Evolutionary conservation across 1,139 yeast genomes (phyloP), one percentile per base, ranked within the genome.

Genomic region (Suhomyces guaymorum): DNA sequence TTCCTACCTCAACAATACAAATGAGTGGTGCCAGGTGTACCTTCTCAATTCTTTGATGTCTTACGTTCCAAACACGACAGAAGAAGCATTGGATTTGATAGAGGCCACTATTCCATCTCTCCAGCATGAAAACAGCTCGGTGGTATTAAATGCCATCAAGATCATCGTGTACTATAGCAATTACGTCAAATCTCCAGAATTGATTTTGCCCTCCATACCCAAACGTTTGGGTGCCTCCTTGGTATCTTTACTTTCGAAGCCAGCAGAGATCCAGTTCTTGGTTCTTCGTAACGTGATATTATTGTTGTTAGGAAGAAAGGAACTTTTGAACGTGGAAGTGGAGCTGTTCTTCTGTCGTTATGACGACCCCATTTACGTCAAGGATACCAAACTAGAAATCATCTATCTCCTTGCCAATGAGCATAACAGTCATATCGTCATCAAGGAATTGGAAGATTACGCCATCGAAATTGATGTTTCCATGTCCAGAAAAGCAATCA

Each of bases 351-450:
- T 87, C 57, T 82, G 94, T 59, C 80, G 80, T 43, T 86, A 78
- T 50, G 83, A 84, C 52, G 97, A 90, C 55, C 94, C 95, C 0
- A 80, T 86, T 15, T 92, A 85, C 55, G 82, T 92, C 52, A 88
- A 89, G 57, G 94, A 89, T 49, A 86, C 97, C 7, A 90, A 92
- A 52, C 67, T 92, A 29, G 97, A 90, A 53, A 84, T 92, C 38
- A 79, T 90, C 18, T 88, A 85, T 51, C 63, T 88, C 22, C 63
- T 90, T 30, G 95, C 97, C 1, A 75, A 78, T 46, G 82, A 78
- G 38, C 46, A 56, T 2, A 88, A 85, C 45, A 71, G 84, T 29
- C 66, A 64, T 9, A 64, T 71, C 16, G 92, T 90, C 1, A 61
- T 89, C 30, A 66, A 78, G 16, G 97, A 90, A 53, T 61, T 90